Conservation (phyloP, 2,329 filamentous ascomycete genomes). For the Penicillium sp. region DNA sequence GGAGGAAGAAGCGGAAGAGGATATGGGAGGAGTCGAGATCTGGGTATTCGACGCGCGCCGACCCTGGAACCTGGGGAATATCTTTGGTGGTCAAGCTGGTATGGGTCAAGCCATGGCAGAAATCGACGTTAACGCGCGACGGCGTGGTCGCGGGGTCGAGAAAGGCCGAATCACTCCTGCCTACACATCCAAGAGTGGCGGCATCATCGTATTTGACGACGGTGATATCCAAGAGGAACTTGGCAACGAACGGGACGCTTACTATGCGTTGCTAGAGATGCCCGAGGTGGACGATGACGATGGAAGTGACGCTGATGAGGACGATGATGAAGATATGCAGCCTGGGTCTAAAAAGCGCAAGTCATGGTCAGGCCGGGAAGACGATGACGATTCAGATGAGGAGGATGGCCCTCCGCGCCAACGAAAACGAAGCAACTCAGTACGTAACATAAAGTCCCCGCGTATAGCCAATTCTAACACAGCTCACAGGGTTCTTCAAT, state of each 20-base stretch:
- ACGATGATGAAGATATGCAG: slow-evolving; percentile 60
- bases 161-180: slow-evolving; percentile 71
- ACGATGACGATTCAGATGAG: slow-evolving; percentile 69
- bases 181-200: slow-evolving; percentile 80
- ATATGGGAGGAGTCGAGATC: slow-evolving; percentile 84
- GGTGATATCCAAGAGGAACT: slow-evolving; percentile 91
- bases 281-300: slow-evolving; percentile 80
- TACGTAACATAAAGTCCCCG: slow-evolving; percentile 45
- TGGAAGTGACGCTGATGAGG: slow-evolving; percentile 63
- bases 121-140: slow-evolving; percentile 44
- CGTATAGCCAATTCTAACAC: slow-evolving; percentile 14
- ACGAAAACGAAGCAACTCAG: slow-evolving; percentile 84
- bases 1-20: slow-evolving; percentile 53
- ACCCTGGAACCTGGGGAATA: slow-evolving; percentile 92
- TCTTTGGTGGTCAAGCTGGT: slow-evolving; percentile 76
- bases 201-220: slow-evolving; percentile 93
- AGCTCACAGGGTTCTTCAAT: slow-evolving; percentile 44
- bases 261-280: slow-evolving; percentile 85
- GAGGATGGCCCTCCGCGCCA: slow-evolving; percentile 77
- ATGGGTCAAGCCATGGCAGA: slow-evolving; percentile 55
- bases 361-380: slow-evolving; percentile 73
- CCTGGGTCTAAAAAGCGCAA: slow-evolving; percentile 69
- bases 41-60: slow-evolving; percentile 92
- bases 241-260: slow-evolving; percentile 74
- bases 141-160: slow-evolving; percentile 68